phyloP scores from a whole-genome alignment of 2,329 filamentous ascomycete genomes.

The Ophioceras dolichostomum region DNA sequence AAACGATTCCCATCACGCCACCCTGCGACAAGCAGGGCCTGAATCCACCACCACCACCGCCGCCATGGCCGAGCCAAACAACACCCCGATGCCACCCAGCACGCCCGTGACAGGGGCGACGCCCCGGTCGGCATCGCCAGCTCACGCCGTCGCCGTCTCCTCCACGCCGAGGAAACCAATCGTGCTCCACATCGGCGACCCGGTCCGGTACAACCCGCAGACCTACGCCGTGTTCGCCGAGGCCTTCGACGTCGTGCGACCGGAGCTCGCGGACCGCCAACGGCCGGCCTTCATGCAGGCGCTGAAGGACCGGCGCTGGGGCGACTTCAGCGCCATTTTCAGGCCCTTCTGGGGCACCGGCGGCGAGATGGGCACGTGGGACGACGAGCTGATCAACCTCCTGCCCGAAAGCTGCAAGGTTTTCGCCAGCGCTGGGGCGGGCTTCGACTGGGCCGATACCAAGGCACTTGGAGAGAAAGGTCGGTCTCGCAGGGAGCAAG shows the following conservation, averaged over 20 bases:
- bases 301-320: conserved; percentile 38
- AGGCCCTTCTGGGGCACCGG: conserved; percentile 49
- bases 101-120: neutral
- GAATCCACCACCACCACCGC: too few species aligned
- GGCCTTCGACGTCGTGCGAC: conserved; percentile 37
- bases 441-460: conserved; percentile 56
- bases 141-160: conserved; percentile 8
- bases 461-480: conserved; percentile 32
- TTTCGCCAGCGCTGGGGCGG: conserved; percentile 52
- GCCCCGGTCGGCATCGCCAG: neutral
- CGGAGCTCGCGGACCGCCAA: conserved; percentile 34
- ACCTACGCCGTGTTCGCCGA: conserved; percentile 30
- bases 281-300: conserved; percentile 35
- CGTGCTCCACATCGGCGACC: conserved; percentile 67
- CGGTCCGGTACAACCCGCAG: conserved; percentile 33
- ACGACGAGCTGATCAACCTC: conserved; percentile 42
- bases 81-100: neutral
- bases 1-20: too few species aligned
- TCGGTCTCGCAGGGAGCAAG: neutral
- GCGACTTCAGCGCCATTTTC: conserved; percentile 37
- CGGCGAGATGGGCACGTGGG: conserved; percentile 55
- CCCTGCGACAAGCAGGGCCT: too few species aligned
- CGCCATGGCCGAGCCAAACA: neutral
- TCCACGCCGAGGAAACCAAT: conserved; percentile 26
- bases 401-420: conserved; percentile 44